These are phyloP conservation scores for Diaporthe sp. DNA, from an alignment of 2,329 filamentous ascomycete species.

Conservation along the genomic window DNA sequence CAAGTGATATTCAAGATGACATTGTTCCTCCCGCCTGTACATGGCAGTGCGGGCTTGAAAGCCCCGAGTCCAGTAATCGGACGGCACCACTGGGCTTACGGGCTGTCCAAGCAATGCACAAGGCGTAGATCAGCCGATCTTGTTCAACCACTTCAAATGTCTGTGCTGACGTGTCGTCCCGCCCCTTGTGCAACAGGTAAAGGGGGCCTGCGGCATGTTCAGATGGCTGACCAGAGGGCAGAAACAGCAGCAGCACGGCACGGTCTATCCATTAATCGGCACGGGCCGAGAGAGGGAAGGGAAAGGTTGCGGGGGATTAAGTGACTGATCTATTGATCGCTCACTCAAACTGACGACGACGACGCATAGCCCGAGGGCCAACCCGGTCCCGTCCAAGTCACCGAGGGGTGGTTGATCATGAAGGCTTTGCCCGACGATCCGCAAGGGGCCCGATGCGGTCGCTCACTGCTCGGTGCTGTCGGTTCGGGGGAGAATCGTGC, in stretches of 20 bases:
- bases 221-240: background rate
- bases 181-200: background rate
- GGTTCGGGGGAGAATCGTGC: background rate
- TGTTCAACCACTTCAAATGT: constrained; percentile 4
- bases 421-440: background rate
- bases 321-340: constrained; percentile 24
- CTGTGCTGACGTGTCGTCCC: constrained; percentile 24
- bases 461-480: background rate
- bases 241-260: background rate
- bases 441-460: background rate
- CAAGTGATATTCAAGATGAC: background rate
- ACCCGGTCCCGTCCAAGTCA: constrained; percentile 1
- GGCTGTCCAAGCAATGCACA: background rate
- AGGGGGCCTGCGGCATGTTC: background rate
- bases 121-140: constrained; percentile 8
- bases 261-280: background rate
- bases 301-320: background rate
- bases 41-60: background rate
- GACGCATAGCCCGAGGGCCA: background rate
- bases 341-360: background rate
- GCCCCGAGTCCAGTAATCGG: background rate
- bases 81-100: background rate
- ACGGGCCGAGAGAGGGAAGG: constrained; percentile 20
- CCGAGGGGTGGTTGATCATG: constrained; percentile 6
- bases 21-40: background rate